Base-by-base conservation (phyloP, 2,329 filamentous ascomycete species). In the Teratosphaeriaceae sp. region DNA sequence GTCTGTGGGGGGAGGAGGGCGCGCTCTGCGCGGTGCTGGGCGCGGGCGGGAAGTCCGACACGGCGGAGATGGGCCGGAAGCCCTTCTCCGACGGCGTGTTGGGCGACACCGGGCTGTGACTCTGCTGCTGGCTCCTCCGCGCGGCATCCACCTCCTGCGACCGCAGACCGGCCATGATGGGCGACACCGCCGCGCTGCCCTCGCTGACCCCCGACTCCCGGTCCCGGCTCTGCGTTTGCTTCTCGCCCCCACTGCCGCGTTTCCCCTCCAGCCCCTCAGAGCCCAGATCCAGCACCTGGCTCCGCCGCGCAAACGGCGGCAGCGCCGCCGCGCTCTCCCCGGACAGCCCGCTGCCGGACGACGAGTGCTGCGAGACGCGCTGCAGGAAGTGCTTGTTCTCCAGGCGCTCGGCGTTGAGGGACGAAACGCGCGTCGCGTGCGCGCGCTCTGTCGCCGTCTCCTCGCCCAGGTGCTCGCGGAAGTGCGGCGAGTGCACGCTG, bases 381-480 rank as follows among this genome's bases (percentile, higher is more conserved):
- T 65, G 62, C 11, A 74, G 48, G 42, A 74, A 74, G 24, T 68
- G 68, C 12, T 65, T 66, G 48, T 74, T 73, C 19, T 65, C 71
- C 16, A 73, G 48, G 16, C 65, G 58, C 51, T 74, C 71, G 5
- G 70, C 70, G 43, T 70, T 60, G 40, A 74, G 63, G 3, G 65
- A 66, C 26, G 66, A 65, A 26, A 65, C 59, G 15, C 64, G 63
- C 26, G 63, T 57, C 26, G 64, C 59, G n/a, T n/a, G n/a, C n/a
- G n/a, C n/a, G n/a, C n/a, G n/a, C n/a, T n/a, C n/a, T 24, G 62
- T 60, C 40, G 65, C 65, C 2, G 61, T 62, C 24, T 72, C 67
- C 40, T 79, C 75, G 42, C 75, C 74, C 43, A 82, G 78, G 54
- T 81, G 72, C 53, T 82, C 79, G 38, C 65, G 72, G 53, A 82